phyloP scores from a whole-genome alignment of 345 rosid genomes.

The Lepidium africanum region DNA sequence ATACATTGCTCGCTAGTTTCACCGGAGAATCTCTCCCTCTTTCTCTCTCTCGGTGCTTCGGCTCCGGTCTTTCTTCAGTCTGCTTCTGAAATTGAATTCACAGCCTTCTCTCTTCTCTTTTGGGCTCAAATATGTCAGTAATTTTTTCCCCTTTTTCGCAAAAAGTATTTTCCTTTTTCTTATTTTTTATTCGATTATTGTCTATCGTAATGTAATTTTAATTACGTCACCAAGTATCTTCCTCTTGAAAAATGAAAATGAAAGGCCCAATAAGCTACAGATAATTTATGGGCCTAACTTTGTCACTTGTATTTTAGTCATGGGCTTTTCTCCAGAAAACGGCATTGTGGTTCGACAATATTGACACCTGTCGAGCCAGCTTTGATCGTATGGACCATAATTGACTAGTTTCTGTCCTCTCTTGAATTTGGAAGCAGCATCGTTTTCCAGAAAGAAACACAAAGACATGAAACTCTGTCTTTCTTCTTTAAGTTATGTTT shows the following conservation, averaged over 20 bases:
- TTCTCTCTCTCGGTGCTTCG: background rate
- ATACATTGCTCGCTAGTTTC: background rate
- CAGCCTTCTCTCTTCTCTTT: background rate
- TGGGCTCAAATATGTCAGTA: background rate
- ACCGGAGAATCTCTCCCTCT: conserved; percentile 5
- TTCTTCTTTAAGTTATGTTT: background rate
- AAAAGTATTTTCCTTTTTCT: background rate
- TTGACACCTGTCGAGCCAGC: too few species aligned
- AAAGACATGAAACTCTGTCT: background rate
- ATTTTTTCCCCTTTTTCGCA: background rate
- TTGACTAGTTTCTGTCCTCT: too few species aligned
- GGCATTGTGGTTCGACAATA: too few species aligned
- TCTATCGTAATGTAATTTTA: too few species aligned
- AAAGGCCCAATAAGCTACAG: background rate
- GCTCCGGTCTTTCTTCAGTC: background rate
- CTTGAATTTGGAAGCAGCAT: too few species aligned
- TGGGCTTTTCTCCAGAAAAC: too few species aligned
- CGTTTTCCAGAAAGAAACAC: too few species aligned
- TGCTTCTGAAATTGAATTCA: background rate
- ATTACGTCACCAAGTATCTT: background rate
- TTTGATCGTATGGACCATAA: too few species aligned
- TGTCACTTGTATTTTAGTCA: background rate
- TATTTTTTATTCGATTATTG: background rate
- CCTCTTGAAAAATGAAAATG: background rate
- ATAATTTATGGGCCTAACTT: background rate